phyloP scores from a whole-genome alignment of 306 rosid species.

The Gastrolobium bilobum region DNA sequence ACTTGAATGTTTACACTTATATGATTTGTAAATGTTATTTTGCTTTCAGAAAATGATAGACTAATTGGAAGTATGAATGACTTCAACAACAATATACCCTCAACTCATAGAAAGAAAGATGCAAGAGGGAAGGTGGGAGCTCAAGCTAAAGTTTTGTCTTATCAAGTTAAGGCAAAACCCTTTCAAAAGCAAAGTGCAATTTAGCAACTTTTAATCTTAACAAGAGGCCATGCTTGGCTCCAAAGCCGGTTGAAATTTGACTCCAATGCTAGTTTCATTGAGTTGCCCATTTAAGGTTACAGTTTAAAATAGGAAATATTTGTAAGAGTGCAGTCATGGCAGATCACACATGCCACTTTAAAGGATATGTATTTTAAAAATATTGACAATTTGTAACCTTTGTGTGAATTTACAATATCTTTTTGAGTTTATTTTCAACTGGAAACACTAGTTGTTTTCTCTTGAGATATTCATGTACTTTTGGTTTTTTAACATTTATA shows the following conservation, averaged over 20 bases:
- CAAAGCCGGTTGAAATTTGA: not conserved
- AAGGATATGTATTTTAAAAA: not conserved
- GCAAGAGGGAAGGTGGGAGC: slow-evolving; percentile 25
- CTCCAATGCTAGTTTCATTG: slow-evolving; percentile 7
- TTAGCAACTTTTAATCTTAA: slow-evolving; percentile 17
- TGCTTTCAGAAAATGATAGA: slow-evolving; percentile 64
- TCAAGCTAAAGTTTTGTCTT: slow-evolving; percentile 37
- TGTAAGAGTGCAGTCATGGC: not conserved
- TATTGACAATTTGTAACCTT: not conserved
- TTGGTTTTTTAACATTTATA: not conserved
- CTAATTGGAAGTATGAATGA: slow-evolving; percentile 62
- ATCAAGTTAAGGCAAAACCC: slow-evolving; percentile 23
- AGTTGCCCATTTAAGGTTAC: not conserved
- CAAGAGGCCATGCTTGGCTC: not conserved
- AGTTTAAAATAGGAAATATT: not conserved
- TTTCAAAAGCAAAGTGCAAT: slow-evolving; percentile 4
- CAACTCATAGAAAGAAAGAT: slow-evolving; percentile 36
- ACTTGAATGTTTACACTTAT: not conserved
- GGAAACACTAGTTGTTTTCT: not conserved
- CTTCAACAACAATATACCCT: slow-evolving; percentile 26
- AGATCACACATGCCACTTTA: no score
- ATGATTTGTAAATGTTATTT: slow-evolving; percentile 2
- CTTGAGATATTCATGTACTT: not conserved
- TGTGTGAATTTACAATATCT: not conserved
- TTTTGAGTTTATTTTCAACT: not conserved